Evolutionary conservation across 768 basidiomycete species (phyloP).

Genomic region (Amanita exitialis): DNA sequence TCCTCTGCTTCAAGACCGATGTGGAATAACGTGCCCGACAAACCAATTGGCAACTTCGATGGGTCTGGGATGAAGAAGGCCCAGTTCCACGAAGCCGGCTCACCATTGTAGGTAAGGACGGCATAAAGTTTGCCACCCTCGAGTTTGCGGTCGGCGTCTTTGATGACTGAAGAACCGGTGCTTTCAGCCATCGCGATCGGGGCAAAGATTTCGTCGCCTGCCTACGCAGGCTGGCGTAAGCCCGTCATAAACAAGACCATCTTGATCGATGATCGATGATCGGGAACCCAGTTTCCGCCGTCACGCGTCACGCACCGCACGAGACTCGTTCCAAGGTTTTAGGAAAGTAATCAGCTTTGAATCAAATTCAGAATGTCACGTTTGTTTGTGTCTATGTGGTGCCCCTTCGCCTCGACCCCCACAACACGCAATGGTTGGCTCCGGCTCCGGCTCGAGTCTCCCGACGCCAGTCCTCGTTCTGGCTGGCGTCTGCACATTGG

Average conservation of each 20-base stretch:
- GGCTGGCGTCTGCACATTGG: constrained; percentile 51
- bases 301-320: no score
- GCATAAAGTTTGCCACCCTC: constrained; percentile 32
- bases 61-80: constrained; percentile 37
- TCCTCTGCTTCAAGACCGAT: constrained; percentile 23
- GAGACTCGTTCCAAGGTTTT: no score
- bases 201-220: not conserved
- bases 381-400: not conserved
- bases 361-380: no score
- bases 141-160: constrained; percentile 21
- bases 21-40: constrained; percentile 33
- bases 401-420: not conserved
- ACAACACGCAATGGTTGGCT: not conserved
- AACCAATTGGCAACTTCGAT: constrained; percentile 27
- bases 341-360: no score
- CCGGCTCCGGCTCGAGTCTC: constrained; percentile 51
- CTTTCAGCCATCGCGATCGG: constrained; percentile 5
- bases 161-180: constrained; percentile 6
- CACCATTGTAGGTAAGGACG: constrained; percentile 33
- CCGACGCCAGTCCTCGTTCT: constrained; percentile 46
- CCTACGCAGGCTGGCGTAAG: not conserved
- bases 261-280: no score
- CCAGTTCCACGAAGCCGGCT: constrained; percentile 41
- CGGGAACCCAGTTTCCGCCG: no score
- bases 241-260: constrained; percentile 6